phyloP scores from a whole-genome alignment of 352 stramenopile species.

The Phytophthora aleatoria region DNA sequence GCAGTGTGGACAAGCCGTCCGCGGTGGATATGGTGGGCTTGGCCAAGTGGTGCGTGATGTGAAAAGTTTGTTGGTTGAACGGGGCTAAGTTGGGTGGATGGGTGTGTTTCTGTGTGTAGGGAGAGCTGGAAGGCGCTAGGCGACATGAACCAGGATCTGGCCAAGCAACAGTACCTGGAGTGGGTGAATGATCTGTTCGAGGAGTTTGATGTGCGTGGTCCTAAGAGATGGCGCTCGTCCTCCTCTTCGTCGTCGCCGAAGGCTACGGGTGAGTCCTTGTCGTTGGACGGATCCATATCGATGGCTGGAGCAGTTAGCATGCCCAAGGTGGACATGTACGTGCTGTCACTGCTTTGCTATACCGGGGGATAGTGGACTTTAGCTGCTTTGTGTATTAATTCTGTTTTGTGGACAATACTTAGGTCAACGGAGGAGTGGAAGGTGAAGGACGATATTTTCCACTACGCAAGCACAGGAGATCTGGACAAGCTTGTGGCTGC shows the following conservation, averaged over 20 bases:
- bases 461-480: constrained; percentile 73
- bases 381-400: neutral
- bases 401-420: constrained; percentile 2
- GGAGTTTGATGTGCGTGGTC: constrained; percentile 59
- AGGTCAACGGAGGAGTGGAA: constrained; percentile 84
- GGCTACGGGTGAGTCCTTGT: constrained; percentile 35
- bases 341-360: neutral
- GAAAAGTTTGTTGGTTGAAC: neutral
- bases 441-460: constrained; percentile 70
- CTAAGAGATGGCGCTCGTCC: constrained; percentile 29
- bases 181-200: constrained; percentile 76
- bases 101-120: constrained; percentile 25
- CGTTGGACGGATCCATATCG: constrained; percentile 41
- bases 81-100: neutral
- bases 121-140: constrained; percentile 73
- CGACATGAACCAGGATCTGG: constrained; percentile 53
- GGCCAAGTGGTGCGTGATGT: constrained; percentile 66
- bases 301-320: constrained; percentile 68
- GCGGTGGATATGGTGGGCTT: constrained; percentile 66
- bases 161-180: constrained; percentile 73
- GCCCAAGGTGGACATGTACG: constrained; percentile 74
- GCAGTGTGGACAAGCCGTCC: constrained; percentile 60
- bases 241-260: constrained; percentile 26
- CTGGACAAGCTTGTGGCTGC: constrained; percentile 53
- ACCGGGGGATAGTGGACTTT: too few species aligned